Base-by-base conservation (phyloP, 108 stramenopile genomes). In the Mediolabrus comicus region DNA sequence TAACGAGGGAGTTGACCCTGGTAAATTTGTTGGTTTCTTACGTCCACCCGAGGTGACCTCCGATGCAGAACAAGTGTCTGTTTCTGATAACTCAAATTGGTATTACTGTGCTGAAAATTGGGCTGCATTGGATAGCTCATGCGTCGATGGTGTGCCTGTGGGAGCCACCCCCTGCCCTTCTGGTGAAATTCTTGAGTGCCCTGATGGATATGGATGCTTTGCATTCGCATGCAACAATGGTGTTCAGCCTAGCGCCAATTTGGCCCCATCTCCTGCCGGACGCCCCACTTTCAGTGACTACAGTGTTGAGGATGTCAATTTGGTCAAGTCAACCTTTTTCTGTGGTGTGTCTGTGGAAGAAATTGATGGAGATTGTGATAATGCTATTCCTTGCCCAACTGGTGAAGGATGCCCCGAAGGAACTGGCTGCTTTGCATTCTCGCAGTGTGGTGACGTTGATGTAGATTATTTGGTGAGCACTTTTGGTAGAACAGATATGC, bases 291-390 rank as follows among this genome's bases (percentile, higher is more conserved):
- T 49, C 6, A 49, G 7, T 24, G 46, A 49, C 46, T 49, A 49
- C 22, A 49, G 46, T 1, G 46, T 49, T 49, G 46, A 49, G 4
- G 46, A 49, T 49, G 46, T 49, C n/a, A 33, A 28, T 14, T 19
- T 57, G 62, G 59, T 79, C 30, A 68, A 71, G 26, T 41, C 59
- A 46, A 69, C 79, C 6, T 80, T 69, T 43, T 80, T 53, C 56
- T 80, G 79, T 34, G 79, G 79, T 17, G 64, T 30, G 8, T 60
- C 55, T n/a, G 72, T 72, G 61, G 71, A 79, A 58, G 71, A 79
- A 36, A 71, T 71, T 7, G 71, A 79, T 13, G 16, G 60, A 19
- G 67, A 70, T 24, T 79, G 78, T 58, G 46, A 49, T 17, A 49
- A 49, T 22, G 33, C 35, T 27, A 19, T 24, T 55, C 65, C 78